These are phyloP conservation scores for Entrophospora sp. DNA, from an alignment of 192 early-diverging fungal species.

Conservation along the genomic window DNA sequence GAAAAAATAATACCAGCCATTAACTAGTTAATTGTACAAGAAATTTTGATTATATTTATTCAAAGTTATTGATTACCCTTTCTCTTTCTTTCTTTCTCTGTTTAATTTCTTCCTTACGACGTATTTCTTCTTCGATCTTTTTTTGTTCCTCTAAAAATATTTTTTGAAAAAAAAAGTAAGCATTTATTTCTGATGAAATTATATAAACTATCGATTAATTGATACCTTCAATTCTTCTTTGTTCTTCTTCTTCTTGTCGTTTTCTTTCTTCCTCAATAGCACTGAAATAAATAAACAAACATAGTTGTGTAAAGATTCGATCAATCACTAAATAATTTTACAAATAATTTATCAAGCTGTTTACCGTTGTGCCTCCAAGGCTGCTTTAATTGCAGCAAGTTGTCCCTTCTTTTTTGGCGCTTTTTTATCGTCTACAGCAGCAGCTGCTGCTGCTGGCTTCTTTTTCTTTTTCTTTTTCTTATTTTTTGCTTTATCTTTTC, in stretches of 20 bases:
- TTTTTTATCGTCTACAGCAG: constrained; percentile 42
- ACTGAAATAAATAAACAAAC: constrained; percentile 40
- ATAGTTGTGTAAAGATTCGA: neutral
- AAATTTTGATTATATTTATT: too few relatives aligned
- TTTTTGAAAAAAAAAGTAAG: neutral
- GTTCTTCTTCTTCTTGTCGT: constrained; percentile 57
- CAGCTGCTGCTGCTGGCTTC: constrained; percentile 33
- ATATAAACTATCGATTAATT: constrained; percentile 7
- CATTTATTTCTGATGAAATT: neutral
- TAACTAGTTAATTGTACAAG: too few relatives aligned
- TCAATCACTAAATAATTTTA: constrained; percentile 25
- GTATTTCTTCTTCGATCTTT: constrained; percentile 62
- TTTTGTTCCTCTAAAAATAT: constrained; percentile 12
- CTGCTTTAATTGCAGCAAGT: constrained; percentile 46
- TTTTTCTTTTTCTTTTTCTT: constrained; percentile 55
- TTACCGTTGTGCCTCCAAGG: neutral
- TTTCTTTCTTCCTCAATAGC: constrained; percentile 73
- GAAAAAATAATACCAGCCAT: too few relatives aligned
- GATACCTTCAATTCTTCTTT: constrained; percentile 27
- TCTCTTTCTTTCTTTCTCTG: constrained; percentile 77
- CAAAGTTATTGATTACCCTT: too few relatives aligned
- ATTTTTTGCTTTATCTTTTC: constrained; percentile 34
- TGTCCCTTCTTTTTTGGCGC: constrained; percentile 51
- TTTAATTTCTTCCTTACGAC: constrained; percentile 64
- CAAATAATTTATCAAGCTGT: constrained; percentile 25